phyloP scores from a whole-genome alignment of 352 stramenopile species.

The Globisporangium apiculatum region DNA sequence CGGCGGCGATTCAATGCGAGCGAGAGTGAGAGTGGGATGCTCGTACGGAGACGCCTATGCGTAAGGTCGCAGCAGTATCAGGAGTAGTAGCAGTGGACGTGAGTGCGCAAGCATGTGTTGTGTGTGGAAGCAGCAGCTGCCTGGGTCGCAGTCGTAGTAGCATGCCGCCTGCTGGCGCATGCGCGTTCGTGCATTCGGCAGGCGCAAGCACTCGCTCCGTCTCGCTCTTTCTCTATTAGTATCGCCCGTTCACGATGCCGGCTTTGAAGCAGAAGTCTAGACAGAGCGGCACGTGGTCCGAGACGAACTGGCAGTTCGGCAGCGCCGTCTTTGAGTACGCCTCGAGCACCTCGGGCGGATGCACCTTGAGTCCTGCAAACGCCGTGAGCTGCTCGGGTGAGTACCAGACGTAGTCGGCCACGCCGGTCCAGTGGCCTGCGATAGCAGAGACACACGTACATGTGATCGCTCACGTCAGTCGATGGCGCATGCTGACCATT shows the following conservation, averaged over 20 bases:
- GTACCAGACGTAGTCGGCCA: conserved; percentile 99
- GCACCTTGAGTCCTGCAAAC: conserved; percentile 92
- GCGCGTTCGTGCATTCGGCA: not conserved
- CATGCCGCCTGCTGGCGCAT: not conserved
- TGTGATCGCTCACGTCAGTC: not conserved
- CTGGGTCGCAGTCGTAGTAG: not conserved
- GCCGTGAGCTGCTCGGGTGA: conserved; percentile 89
- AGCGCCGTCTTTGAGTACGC: conserved; percentile 87
- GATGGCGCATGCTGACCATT: too few species aligned
- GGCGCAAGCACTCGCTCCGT: not conserved
- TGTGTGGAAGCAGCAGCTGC: not conserved
- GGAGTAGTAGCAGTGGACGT: not conserved
- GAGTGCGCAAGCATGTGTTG: not conserved
- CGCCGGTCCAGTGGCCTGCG: conserved; percentile 90
- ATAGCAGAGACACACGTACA: not conserved
- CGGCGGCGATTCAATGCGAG: too few species aligned
- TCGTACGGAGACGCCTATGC: too few species aligned
- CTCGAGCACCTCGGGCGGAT: conserved; percentile 85
- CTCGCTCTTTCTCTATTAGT: conserved; percentile 32
- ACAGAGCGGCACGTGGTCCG: conserved; percentile 94
- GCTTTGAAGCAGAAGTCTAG: conserved; percentile 86
- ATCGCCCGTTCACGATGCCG: conserved; percentile 34
- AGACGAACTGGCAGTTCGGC: conserved; percentile 94
- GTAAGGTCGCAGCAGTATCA: not conserved
- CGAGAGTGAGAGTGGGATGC: too few species aligned